Percentiles rank a stretch among this genome's conserved stretches.
These are phyloP conservation scores for Coemansia aciculifera DNA, from an alignment of 192 early-diverging fungal genomes.

Conservation along the genomic window DNA sequence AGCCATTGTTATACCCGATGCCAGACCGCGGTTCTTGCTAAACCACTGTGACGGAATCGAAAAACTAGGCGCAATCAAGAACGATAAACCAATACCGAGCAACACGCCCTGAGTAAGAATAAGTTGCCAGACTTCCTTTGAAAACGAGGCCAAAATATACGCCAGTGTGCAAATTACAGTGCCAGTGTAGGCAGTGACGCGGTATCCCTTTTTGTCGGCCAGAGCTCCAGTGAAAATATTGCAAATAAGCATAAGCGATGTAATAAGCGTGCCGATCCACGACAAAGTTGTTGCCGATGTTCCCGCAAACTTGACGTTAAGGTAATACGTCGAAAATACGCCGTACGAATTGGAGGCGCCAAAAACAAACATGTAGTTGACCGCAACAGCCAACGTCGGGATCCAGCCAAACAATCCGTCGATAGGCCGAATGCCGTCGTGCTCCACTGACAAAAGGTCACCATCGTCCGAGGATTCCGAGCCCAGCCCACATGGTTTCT, in stretches of 20 bases:
- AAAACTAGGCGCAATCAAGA: constrained; percentile 67
- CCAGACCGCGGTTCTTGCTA: constrained; percentile 62
- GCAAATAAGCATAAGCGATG: constrained; percentile 29
- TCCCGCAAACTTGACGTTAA: constrained; percentile 22
- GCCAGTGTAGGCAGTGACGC: constrained; percentile 26
- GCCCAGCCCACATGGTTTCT: not conserved
- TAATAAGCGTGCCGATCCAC: constrained; percentile 45
- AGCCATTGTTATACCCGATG: constrained; percentile 71
- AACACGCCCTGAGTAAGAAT: constrained; percentile 73
- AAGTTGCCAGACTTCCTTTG: constrained; percentile 66
- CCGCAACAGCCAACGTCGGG: constrained; percentile 19
- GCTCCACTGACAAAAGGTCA: not conserved
- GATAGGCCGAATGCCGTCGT: constrained; percentile 4
- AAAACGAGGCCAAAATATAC: constrained; percentile 40
- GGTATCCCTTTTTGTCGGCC: constrained; percentile 34
- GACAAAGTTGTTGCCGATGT: constrained; percentile 31
- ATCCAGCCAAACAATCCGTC: constrained; percentile 40
- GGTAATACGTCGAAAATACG: constrained; percentile 48
- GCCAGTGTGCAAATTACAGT: constrained; percentile 29
- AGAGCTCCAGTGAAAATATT: constrained; percentile 33
- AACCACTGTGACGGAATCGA: constrained; percentile 74
- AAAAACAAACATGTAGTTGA: constrained; percentile 40
- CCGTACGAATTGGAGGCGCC: constrained; percentile 47
- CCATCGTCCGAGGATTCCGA: not conserved
- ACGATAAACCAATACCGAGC: constrained; percentile 68